These are phyloP conservation scores for Fusarium transvaalense DNA, from an alignment of 2,329 filamentous ascomycete genomes.

Conservation along the genomic window DNA sequence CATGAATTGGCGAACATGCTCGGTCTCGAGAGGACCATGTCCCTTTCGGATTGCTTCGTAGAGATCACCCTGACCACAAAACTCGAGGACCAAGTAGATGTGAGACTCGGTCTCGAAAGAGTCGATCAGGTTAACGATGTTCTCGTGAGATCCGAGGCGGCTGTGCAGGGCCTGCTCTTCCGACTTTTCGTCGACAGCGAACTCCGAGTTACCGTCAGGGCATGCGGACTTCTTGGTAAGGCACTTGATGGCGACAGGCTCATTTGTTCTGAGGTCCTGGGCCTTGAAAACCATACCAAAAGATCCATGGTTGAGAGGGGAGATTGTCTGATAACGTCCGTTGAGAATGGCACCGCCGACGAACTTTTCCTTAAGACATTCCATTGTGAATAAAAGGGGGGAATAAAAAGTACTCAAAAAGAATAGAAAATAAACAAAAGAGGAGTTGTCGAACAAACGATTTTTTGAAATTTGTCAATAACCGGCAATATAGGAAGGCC, in stretches of 20 bases:
- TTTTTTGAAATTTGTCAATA: conserved; percentile 43
- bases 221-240: conserved; percentile 83
- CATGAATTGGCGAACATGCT: conserved; percentile 98
- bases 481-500: conserved; percentile 28
- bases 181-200: conserved; percentile 84
- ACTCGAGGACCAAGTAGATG: conserved; percentile 92
- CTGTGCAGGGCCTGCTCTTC: conserved; percentile 85
- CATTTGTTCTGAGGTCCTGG: conserved; percentile 79
- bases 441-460: conserved; percentile 51
- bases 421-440: conserved; percentile 35
- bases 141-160: conserved; percentile 81
- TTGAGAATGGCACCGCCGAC: conserved; percentile 82
- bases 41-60: conserved; percentile 96
- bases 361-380: conserved; percentile 89
- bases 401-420: conserved; percentile 33
- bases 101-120: conserved; percentile 94
- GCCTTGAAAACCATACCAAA: conserved; percentile 99
- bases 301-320: conserved; percentile 97
- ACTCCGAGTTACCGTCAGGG: conserved; percentile 69
- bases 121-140: conserved; percentile 92
- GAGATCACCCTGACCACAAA: conserved; percentile 92
- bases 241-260: conserved; percentile 95
- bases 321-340: conserved; percentile 90
- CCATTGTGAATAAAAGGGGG: conserved; percentile 63
- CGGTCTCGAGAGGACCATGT: conserved; percentile 90